Evolutionary conservation across 1,284 basidiomycete species (phyloP).

Genomic region (Sporisorium graminicola): DNA sequence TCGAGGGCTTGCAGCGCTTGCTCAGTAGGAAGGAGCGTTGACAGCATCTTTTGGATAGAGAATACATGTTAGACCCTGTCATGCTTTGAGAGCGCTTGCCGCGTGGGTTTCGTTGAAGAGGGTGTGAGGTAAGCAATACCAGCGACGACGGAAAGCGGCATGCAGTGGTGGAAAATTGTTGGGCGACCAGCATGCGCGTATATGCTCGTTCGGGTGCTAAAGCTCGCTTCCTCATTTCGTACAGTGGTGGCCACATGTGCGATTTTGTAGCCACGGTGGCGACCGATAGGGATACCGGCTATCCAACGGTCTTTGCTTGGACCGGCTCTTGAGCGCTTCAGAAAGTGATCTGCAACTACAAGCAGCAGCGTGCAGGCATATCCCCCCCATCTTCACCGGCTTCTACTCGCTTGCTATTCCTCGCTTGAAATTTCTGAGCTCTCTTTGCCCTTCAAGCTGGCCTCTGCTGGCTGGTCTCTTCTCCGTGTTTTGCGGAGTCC

Average conservation of each 20-base stretch:
- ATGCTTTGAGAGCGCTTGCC: too few relatives aligned
- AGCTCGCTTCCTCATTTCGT: constrained; percentile 25
- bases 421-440: constrained; percentile 16
- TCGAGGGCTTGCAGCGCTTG: constrained; percentile 45
- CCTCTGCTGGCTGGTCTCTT: neutral
- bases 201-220: constrained; percentile 10
- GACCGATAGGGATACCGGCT: too few relatives aligned
- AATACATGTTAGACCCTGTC: constrained; percentile 2
- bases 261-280: too few relatives aligned
- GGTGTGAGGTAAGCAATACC: neutral
- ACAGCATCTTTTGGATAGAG: neutral
- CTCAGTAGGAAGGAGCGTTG: constrained; percentile 43
- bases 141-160: constrained; percentile 1
- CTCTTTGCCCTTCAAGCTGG: neutral
- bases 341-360: neutral
- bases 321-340: neutral
- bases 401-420: constrained; percentile 27
- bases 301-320: constrained; percentile 9
- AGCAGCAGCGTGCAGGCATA: too few relatives aligned
- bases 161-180: constrained; percentile 12
- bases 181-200: constrained; percentile 11
- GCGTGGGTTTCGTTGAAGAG: too few relatives aligned
- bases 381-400: neutral
- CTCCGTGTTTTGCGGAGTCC: neutral
- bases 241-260: too few relatives aligned